Percentiles rank a stretch among this genome's conserved stretches.
These are phyloP conservation scores for Phaffomyces antillensis DNA, from an alignment of 805 yeast species.

Conservation along the genomic window DNA sequence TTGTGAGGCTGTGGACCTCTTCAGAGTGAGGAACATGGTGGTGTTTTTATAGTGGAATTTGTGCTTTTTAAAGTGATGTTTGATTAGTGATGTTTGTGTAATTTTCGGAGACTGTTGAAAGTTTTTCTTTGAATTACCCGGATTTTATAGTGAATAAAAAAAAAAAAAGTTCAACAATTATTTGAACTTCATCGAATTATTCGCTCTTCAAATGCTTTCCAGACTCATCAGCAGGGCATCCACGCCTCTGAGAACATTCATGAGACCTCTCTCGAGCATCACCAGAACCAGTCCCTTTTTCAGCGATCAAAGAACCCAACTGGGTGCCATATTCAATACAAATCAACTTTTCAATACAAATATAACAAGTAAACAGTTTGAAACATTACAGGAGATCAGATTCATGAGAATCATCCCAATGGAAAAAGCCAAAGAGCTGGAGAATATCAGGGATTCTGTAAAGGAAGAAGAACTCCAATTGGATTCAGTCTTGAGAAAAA, in stretches of 20 bases:
- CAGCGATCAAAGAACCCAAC: neutral
- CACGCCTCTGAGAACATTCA: neutral
- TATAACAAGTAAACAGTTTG: constrained; percentile 7
- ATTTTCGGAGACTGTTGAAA: neutral
- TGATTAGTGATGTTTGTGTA: neutral
- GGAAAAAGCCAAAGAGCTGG: constrained; percentile 14
- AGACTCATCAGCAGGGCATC: neutral
- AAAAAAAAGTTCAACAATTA: neutral
- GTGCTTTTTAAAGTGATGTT: too few relatives aligned
- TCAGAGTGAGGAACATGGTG: too few relatives aligned
- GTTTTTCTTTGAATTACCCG: neutral
- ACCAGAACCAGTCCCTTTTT: constrained; percentile 2
- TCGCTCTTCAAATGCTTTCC: neutral
- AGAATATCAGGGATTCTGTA: constrained; percentile 9
- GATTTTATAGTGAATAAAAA: neutral
- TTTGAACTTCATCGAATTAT: neutral
- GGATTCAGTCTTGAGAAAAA: constrained; percentile 73
- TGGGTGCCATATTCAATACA: constrained; percentile 3
- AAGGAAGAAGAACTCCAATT: constrained; percentile 19
- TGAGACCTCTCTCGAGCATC: constrained; percentile 2
- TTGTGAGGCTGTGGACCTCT: too few relatives aligned
- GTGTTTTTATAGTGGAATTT: too few relatives aligned
- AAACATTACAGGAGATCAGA: constrained; percentile 4
- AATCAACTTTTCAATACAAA: constrained; percentile 7
- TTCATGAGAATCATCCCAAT: constrained; percentile 16